These are phyloP conservation scores for Auxenochlorella pyrenoidosa DNA, from an alignment of 139 green algal genomes.

Conservation along the genomic window DNA sequence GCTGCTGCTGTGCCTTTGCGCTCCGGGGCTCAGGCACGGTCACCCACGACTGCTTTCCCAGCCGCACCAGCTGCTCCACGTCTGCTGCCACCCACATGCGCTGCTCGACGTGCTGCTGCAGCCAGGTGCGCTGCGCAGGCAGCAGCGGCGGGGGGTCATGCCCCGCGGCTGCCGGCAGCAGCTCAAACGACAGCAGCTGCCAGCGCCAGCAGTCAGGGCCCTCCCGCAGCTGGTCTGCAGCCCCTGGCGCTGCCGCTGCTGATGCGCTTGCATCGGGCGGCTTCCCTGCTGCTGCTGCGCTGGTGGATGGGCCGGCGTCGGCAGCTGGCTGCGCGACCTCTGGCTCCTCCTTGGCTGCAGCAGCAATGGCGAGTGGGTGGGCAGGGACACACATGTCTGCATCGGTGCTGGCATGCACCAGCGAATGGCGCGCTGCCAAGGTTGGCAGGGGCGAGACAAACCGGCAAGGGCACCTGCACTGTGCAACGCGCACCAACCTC, in stretches of 20 bases:
- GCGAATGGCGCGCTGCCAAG: background rate
- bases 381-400: background rate
- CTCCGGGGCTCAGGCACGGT: background rate
- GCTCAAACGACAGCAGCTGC: constrained; percentile 34
- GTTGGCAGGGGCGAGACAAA: too few relatives aligned
- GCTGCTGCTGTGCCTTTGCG: background rate
- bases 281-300: background rate
- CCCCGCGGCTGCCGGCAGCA: background rate
- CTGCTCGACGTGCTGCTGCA: constrained; percentile 47
- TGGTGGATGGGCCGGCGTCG: background rate
- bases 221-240: constrained; percentile 3
- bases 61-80: constrained; percentile 31
- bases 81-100: constrained; percentile 52
- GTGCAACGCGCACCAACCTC: background rate
- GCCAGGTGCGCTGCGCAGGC: constrained; percentile 28
- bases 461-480: too few relatives aligned
- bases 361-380: background rate
- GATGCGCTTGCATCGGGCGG: background rate
- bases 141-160: constrained; percentile 7
- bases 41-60: constrained; percentile 32
- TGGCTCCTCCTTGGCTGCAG: constrained; percentile 13
- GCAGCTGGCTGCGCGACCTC: constrained; percentile 21
- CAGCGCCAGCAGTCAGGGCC: constrained; percentile 29
- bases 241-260: background rate
- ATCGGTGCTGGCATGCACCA: background rate